phyloP scores from a whole-genome alignment of 2,329 filamentous ascomycete species.

The Rhinocladiella mackenziei region DNA sequence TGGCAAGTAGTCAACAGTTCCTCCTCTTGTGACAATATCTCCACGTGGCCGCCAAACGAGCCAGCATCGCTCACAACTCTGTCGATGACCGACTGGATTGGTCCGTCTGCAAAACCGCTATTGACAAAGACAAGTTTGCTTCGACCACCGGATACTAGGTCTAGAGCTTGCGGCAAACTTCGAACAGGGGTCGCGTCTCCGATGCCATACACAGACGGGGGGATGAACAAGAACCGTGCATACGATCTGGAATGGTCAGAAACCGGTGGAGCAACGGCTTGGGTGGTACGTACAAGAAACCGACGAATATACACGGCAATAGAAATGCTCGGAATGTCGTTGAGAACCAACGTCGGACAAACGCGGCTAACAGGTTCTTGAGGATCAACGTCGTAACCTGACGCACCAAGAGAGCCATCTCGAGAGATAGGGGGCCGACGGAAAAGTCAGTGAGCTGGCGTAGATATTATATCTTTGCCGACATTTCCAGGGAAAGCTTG shows the following conservation, averaged over 20 bases:
- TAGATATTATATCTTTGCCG: neutral
- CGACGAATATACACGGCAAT: slow-evolving; percentile 53
- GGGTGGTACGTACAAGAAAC: slow-evolving; percentile 36
- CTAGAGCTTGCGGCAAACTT: slow-evolving; percentile 61
- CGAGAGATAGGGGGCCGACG: neutral
- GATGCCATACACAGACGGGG: slow-evolving; percentile 71
- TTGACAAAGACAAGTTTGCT: slow-evolving; percentile 75
- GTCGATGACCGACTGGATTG: slow-evolving; percentile 68
- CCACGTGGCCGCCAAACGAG: slow-evolving; percentile 53
- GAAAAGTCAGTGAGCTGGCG: neutral
- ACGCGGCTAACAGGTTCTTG: slow-evolving; percentile 55
- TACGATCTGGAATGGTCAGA: slow-evolving; percentile 54
- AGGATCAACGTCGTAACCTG: slow-evolving; percentile 56
- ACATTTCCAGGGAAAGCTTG: neutral
- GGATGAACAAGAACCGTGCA: slow-evolving; percentile 77
- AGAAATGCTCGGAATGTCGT: slow-evolving; percentile 54
- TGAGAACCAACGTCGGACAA: slow-evolving; percentile 52
- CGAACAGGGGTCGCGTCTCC: slow-evolving; percentile 59
- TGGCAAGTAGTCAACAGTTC: slow-evolving; percentile 61
- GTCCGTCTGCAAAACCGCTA: slow-evolving; percentile 63
- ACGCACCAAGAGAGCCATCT: slow-evolving; percentile 40
- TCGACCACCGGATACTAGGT: slow-evolving; percentile 54
- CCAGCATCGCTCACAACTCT: slow-evolving; percentile 57
- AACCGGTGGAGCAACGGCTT: neutral
- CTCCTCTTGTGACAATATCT: slow-evolving; percentile 52